A percentile compares a stretch with the other conserved stretches of the same genome.
These are phyloP conservation scores for Leptographium wingfieldii DNA, from an alignment of 2,329 filamentous ascomycete genomes.

Conservation along the genomic window DNA sequence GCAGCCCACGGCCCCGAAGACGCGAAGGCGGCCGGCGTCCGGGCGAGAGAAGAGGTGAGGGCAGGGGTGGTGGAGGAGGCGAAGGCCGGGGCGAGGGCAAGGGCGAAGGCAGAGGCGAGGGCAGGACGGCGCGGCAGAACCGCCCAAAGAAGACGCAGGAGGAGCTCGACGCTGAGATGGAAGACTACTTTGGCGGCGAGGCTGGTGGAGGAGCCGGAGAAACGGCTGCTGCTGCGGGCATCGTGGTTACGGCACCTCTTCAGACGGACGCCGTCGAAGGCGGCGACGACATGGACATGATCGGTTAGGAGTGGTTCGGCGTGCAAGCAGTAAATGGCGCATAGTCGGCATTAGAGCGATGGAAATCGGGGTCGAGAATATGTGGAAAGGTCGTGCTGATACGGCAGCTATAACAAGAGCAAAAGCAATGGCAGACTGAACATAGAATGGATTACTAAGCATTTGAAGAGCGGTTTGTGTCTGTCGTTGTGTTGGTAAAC, in stretches of 20 bases:
- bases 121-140: neutral
- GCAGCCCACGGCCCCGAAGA: slow-evolving; percentile 41
- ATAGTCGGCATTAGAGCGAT: neutral
- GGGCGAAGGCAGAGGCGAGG: neutral
- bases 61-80: slow-evolving; percentile 22
- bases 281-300: slow-evolving; percentile 18
- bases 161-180: slow-evolving; percentile 94
- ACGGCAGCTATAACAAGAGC: too few relatives aligned
- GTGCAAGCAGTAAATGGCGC: too few relatives aligned
- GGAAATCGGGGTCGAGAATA: neutral
- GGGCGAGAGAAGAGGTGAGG: slow-evolving; percentile 25
- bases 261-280: slow-evolving; percentile 18
- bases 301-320: slow-evolving; percentile 9
- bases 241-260: slow-evolving; percentile 16
- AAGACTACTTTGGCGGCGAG: slow-evolving; percentile 63
- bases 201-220: slow-evolving; percentile 24
- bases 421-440: neutral
- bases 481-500: neutral
- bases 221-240: slow-evolving; percentile 6
- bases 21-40: slow-evolving; percentile 35
- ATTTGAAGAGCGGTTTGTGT: too few relatives aligned
- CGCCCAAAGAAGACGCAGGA: slow-evolving; percentile 61
- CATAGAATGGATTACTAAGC: too few relatives aligned
- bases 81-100: slow-evolving; percentile 25
- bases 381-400: too few relatives aligned